These are phyloP conservation scores for Syncephalastrum monosporum DNA, from an alignment of 371 early-diverging fungal species.

Conservation along the genomic window DNA sequence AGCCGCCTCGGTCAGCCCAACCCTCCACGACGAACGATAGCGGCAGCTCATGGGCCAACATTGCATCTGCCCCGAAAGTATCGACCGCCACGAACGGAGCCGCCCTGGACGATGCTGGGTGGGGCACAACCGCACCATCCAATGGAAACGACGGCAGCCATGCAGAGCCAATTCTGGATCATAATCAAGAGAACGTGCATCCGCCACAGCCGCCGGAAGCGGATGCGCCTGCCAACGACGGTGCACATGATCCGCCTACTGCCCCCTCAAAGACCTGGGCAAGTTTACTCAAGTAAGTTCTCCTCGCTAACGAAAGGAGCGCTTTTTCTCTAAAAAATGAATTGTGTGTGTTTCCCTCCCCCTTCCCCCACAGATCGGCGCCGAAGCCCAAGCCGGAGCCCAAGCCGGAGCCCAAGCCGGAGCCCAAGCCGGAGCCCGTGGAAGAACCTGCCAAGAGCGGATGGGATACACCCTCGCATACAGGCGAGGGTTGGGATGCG, in stretches of 20 bases:
- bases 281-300: constrained; percentile 70
- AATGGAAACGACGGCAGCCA: constrained; percentile 20
- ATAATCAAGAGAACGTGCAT: constrained; percentile 3
- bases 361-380: constrained; percentile 4
- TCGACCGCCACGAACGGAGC: constrained; percentile 1
- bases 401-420: constrained; percentile 9
- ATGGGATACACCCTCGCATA: too few species aligned
- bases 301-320: neutral
- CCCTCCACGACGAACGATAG: neutral
- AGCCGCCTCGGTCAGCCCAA: too few species aligned
- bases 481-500: too few species aligned
- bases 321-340: too few species aligned
- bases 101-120: constrained; percentile 9
- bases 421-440: constrained; percentile 3
- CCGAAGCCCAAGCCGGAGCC: constrained; percentile 17
- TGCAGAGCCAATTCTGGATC: constrained; percentile 3
- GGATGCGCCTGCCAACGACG: constrained; percentile 14
- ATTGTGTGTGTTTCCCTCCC: too few species aligned
- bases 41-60: constrained; percentile 41
- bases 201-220: constrained; percentile 14
- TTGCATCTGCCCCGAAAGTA: constrained; percentile 34
- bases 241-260: constrained; percentile 5
- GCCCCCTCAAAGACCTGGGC: constrained; percentile 70
- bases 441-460: too few species aligned
- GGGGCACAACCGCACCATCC: constrained; percentile 14